Conservation (phyloP, 805 yeast genomes). For the Novakomyces olei region DNA sequence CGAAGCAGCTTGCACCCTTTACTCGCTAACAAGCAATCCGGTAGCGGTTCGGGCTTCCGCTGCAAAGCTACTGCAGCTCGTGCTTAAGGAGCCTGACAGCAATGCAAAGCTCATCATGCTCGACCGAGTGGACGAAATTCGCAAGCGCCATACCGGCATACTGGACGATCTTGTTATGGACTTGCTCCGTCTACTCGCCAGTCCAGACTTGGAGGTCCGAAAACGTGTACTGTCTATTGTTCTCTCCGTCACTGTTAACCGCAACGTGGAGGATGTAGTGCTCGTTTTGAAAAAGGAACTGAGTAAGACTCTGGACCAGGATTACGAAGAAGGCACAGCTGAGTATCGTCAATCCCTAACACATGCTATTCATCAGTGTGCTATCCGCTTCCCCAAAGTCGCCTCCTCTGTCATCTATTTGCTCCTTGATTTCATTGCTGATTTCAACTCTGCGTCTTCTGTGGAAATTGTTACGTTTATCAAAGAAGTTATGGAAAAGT, state of each 20-base stretch:
- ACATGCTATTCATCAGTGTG: conserved; percentile 70
- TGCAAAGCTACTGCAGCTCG: conserved; percentile 63
- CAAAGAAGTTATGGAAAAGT: conserved; percentile 82
- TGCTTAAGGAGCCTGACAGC: conserved; percentile 82
- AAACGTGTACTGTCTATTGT: conserved; percentile 68
- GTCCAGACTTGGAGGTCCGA: conserved; percentile 82
- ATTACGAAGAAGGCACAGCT: conserved; percentile 48
- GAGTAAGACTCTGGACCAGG: conserved; percentile 40
- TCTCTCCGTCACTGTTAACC: conserved; percentile 54
- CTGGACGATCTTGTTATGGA: conserved; percentile 70
- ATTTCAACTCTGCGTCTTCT: conserved; percentile 66
- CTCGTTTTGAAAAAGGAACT: conserved; percentile 82
- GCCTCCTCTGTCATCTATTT: conserved; percentile 80
- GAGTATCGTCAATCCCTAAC: conserved; percentile 81
- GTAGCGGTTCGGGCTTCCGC: conserved; percentile 59
- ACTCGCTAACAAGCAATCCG: conserved; percentile 35
- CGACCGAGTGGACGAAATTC: conserved; percentile 61
- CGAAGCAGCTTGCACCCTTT: conserved; percentile 73
- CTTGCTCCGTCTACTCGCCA: conserved; percentile 59
- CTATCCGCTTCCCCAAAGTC: conserved; percentile 70
- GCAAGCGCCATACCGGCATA: conserved; percentile 53
- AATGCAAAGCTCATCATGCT: conserved; percentile 83
- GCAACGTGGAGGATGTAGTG: conserved; percentile 86
- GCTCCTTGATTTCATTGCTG: conserved; percentile 66
- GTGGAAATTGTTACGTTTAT: conserved; percentile 76